Conservation (phyloP, 352 stramenopile genomes). For the Pythium coloratum region DNA sequence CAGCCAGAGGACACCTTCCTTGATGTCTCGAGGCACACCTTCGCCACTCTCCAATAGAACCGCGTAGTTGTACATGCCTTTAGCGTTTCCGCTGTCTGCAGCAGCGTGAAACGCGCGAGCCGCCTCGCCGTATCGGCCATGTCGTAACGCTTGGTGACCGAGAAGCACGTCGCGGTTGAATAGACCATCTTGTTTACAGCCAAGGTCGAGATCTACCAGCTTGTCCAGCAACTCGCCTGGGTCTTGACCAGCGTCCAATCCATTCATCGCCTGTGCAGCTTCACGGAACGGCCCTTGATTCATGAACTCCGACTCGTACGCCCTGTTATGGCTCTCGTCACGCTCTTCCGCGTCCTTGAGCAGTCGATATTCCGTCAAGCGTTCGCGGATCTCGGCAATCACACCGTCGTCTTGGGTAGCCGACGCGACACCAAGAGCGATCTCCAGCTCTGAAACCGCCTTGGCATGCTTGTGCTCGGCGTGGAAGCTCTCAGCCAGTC, state of each 20-base stretch:
- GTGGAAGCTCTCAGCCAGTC: constrained; percentile 8
- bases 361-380: constrained; percentile 7
- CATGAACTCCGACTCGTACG: not conserved
- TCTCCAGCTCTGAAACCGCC: constrained; percentile 10
- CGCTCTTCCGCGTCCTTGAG: constrained; percentile 14
- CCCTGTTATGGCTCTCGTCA: not conserved
- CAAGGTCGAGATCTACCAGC: not conserved
- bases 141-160: constrained; percentile 2
- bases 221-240: constrained; percentile 4
- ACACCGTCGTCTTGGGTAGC: constrained; percentile 2
- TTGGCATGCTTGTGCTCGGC: not conserved
- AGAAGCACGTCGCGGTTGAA: constrained; percentile 1
- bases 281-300: not conserved
- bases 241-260: not conserved
- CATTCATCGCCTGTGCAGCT: not conserved
- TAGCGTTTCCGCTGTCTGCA: not conserved
- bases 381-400: not conserved
- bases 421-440: constrained; percentile 4
- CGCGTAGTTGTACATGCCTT: constrained; percentile 20
- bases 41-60: constrained; percentile 2
- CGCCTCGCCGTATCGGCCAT: constrained; percentile 1
- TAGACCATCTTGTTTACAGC: too few relatives aligned
- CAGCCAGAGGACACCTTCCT: constrained; percentile 1
- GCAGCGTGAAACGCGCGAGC: not conserved
- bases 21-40: constrained; percentile 3